Evolutionary conservation across 78 protist genomes (phyloP).

Genomic region (Dictyostelium purpureum): DNA sequence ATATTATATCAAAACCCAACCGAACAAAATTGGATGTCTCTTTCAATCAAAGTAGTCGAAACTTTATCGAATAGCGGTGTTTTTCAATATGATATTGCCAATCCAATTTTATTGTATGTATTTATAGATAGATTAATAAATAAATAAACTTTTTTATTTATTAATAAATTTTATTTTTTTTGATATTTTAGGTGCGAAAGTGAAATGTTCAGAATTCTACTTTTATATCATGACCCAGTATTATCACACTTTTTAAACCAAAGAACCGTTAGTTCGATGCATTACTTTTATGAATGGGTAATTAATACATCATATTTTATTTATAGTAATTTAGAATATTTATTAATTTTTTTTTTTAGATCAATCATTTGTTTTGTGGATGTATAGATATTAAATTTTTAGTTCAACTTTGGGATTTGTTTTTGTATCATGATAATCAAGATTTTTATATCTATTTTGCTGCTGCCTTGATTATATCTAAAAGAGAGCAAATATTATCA

Average conservation of each 20-base stretch:
- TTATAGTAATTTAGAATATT: background rate
- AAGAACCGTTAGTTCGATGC: constrained; percentile 26
- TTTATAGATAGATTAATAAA: too few species aligned
- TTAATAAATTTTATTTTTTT: background rate
- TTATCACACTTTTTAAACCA: constrained; percentile 44
- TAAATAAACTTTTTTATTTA: background rate
- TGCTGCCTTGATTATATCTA: constrained; percentile 34
- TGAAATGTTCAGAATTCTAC: constrained; percentile 77
- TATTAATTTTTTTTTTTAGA: constrained; percentile 12
- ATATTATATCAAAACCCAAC: background rate
- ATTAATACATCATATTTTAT: background rate
- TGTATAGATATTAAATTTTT: constrained; percentile 44
- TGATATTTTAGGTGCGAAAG: constrained; percentile 69
- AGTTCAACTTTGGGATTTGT: constrained; percentile 54
- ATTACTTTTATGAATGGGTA: constrained; percentile 72
- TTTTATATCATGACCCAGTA: constrained; percentile 56
- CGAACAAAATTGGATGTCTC: constrained; percentile 57
- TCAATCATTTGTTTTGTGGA: constrained; percentile 75
- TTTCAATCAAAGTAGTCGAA: constrained; percentile 35
- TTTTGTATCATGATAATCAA: constrained; percentile 48
- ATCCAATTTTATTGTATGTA: constrained; percentile 67
- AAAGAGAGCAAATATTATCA: constrained; percentile 41
- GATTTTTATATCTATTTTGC: constrained; percentile 67
- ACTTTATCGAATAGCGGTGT: constrained; percentile 7
- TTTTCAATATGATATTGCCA: constrained; percentile 2